Evolutionary conservation across 1,284 basidiomycete genomes (phyloP).

Genomic region (Trametes sp.): DNA sequence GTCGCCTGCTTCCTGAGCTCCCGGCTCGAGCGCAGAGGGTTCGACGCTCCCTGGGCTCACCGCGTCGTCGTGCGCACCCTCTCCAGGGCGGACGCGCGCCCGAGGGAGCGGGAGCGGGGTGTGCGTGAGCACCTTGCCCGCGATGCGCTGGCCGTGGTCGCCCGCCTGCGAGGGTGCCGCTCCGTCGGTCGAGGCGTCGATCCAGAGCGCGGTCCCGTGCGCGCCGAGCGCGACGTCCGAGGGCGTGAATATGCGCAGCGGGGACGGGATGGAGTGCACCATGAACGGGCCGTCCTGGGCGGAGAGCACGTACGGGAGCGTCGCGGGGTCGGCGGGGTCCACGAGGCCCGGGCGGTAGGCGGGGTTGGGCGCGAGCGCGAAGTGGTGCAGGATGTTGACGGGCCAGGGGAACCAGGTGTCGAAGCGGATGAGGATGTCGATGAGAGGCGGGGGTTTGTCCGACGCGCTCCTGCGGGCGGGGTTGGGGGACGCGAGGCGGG

Average conservation of each 20-base stretch:
- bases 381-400: constrained; percentile 70
- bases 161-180: constrained; percentile 45
- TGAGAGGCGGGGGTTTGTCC: constrained; percentile 38
- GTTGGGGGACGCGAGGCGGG: constrained; percentile 29
- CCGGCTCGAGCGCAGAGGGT: neutral
- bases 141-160: constrained; percentile 64
- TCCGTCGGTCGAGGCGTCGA: constrained; percentile 64
- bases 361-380: constrained; percentile 54
- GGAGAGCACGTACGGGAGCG: constrained; percentile 21
- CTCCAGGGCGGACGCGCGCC: constrained; percentile 7
- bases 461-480: constrained; percentile 34
- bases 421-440: constrained; percentile 66
- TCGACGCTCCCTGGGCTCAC: constrained; percentile 24
- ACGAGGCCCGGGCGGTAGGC: constrained; percentile 40
- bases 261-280: constrained; percentile 59
- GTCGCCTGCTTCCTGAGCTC: neutral
- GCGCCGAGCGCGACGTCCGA: constrained; percentile 61
- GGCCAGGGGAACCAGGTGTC: constrained; percentile 71
- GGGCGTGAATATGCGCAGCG: constrained; percentile 63
- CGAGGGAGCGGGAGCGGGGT: neutral
- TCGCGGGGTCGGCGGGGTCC: constrained; percentile 32
- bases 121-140: constrained; percentile 47
- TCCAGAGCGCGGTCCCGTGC: constrained; percentile 70
- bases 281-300: constrained; percentile 24
- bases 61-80: constrained; percentile 22